Evolutionary conservation across 495 filamentous ascomycete species (phyloP).

Genomic region (Thermochaetoides thermophila): DNA sequence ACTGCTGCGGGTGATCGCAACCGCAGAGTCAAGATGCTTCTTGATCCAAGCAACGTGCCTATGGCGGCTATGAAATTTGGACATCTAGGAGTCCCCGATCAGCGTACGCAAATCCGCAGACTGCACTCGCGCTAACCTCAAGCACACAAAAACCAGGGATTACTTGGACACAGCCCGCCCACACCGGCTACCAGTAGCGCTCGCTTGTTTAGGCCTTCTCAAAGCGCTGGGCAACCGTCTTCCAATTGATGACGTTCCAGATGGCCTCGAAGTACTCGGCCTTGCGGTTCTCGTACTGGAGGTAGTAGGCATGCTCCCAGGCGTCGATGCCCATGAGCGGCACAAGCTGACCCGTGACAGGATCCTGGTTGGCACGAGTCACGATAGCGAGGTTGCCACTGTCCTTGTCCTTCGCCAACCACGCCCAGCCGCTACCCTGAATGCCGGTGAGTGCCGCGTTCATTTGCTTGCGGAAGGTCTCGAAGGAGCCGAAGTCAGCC

Average conservation of each 20-base stretch:
- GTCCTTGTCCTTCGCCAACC: conserved; percentile 86
- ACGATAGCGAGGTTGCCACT: conserved; percentile 62
- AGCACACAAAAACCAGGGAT: background rate
- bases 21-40: no score
- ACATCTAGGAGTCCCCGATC: no score
- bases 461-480: conserved; percentile 64
- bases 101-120: background rate
- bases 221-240: conserved; percentile 77
- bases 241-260: conserved; percentile 97
- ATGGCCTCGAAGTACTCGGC: conserved; percentile 93
- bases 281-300: conserved; percentile 98
- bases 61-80: no score
- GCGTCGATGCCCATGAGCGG: conserved; percentile 80
- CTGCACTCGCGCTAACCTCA: background rate
- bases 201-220: conserved; percentile 27
- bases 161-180: background rate
- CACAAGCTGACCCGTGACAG: conserved; percentile 60
- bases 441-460: conserved; percentile 75
- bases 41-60: no score
- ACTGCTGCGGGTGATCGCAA: no score
- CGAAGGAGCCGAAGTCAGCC: conserved; percentile 60
- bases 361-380: conserved; percentile 73
- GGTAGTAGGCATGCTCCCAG: conserved; percentile 58
- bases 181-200: no score
- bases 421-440: conserved; percentile 91